phyloP scores from a whole-genome alignment of 805 yeast genomes.

The Saturnispora gosingensis region DNA sequence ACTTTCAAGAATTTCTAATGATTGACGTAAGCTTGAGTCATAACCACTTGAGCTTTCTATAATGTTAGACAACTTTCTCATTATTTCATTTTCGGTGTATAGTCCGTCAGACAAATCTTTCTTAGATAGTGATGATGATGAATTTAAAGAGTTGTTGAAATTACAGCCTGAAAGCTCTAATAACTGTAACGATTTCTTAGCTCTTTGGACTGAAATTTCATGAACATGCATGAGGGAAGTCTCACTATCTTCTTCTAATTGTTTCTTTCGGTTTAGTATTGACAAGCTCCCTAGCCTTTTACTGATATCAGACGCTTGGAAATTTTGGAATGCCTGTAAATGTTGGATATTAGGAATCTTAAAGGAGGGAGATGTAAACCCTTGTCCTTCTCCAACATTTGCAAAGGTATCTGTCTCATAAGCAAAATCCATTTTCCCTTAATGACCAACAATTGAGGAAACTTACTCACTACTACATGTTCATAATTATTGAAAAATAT shows the following conservation, averaged over 20 bases:
- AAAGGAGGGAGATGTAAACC: slow-evolving; percentile 2
- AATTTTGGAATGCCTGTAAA: slow-evolving; percentile 29
- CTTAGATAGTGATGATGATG: background rate
- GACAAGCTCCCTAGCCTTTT: slow-evolving; percentile 19
- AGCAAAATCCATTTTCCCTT: slow-evolving; percentile 21
- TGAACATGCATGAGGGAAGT: background rate
- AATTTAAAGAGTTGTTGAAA: background rate
- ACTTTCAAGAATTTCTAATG: slow-evolving; percentile 20
- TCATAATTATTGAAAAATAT: background rate
- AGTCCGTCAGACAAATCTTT: background rate
- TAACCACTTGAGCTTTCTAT: slow-evolving; percentile 24
- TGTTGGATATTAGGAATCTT: slow-evolving; percentile 1
- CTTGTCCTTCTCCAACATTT: background rate
- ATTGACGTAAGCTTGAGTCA: slow-evolving; percentile 29
- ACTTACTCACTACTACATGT: background rate
- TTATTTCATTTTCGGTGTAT: slow-evolving; percentile 6
- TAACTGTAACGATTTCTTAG: slow-evolving; percentile 8
- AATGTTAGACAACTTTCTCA: slow-evolving; percentile 8
- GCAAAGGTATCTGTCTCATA: slow-evolving; percentile 19
- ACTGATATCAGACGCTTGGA: slow-evolving; percentile 28
- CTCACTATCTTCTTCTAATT: background rate
- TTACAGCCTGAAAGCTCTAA: slow-evolving; percentile 6
- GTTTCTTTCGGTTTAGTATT: slow-evolving; percentile 5
- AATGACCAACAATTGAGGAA: background rate
- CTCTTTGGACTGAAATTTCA: slow-evolving; percentile 7